A percentile compares a stretch with the other conserved stretches of the same genome.
These are phyloP conservation scores for Dipteronia sinensis DNA, from an alignment of 345 rosid genomes.

Conservation along the genomic window DNA sequence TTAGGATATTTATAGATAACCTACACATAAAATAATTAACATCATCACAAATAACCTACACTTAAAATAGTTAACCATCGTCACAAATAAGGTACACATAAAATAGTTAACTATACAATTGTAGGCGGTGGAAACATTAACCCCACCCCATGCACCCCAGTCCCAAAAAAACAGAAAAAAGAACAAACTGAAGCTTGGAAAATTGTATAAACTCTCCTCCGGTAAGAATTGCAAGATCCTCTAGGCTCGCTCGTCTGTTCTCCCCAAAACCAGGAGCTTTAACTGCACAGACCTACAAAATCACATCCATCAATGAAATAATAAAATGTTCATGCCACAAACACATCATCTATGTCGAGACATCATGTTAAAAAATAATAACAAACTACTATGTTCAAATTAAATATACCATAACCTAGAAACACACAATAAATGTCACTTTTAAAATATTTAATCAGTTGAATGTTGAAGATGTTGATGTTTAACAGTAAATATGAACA, in stretches of 20 bases:
- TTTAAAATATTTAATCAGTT: neutral
- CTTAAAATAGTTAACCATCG: constrained; percentile 10
- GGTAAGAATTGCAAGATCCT: constrained; percentile 83
- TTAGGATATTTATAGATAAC: constrained; percentile 70
- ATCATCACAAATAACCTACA: neutral
- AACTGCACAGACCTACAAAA: constrained; percentile 68
- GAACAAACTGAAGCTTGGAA: constrained; percentile 6
- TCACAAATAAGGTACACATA: neutral
- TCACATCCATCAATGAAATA: constrained; percentile 1
- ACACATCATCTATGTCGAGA: neutral
- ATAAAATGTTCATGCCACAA: neutral
- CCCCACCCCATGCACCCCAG: neutral
- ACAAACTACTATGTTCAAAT: neutral
- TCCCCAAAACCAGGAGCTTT: constrained; percentile 98
- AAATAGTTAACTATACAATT: constrained; percentile 18
- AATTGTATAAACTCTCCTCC: constrained; percentile 75
- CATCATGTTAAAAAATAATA: neutral
- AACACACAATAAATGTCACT: neutral
- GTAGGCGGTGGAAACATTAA: neutral
- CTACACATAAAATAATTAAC: constrained; percentile 41
- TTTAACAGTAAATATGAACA: neutral
- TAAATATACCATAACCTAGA: neutral
- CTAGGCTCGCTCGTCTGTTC: constrained; percentile 74
- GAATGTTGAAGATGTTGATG: neutral
- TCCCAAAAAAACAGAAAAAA: neutral